A percentile compares a stretch with the other conserved stretches of the same genome.
phyloP scores from a whole-genome alignment of 805 yeast species.

The Metschnikowia anglica region DNA sequence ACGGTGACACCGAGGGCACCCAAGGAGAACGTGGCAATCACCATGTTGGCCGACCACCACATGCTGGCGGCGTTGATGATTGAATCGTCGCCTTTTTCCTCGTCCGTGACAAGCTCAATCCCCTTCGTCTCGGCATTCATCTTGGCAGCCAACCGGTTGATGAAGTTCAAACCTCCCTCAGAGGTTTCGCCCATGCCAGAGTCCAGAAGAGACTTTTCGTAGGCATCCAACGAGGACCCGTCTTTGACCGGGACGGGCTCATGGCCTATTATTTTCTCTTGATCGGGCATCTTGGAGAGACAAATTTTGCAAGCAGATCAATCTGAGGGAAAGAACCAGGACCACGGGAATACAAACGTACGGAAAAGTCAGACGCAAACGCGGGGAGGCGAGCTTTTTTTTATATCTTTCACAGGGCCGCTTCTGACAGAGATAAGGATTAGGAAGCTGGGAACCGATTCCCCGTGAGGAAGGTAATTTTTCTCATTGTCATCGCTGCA shows the following conservation, averaged over 20 bases:
- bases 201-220: conserved; percentile 25
- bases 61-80: conserved; percentile 72
- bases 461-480: conserved; percentile 1
- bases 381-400: conserved; percentile 1
- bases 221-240: conserved; percentile 24
- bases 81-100: conserved; percentile 68
- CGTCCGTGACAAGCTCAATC: conserved; percentile 76
- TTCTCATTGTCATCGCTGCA: conserved; percentile 9
- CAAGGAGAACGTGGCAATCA: conserved; percentile 74
- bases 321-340: neutral
- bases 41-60: conserved; percentile 92
- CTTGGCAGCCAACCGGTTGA: conserved; percentile 34
- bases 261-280: conserved; percentile 14
- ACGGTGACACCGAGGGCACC: conserved; percentile 64
- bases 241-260: conserved; percentile 19
- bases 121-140: conserved; percentile 58
- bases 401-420: conserved; percentile 3
- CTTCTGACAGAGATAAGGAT: conserved; percentile 4
- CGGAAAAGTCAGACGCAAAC: neutral
- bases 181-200: conserved; percentile 29
- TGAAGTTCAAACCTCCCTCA: conserved; percentile 25
- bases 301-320: neutral
- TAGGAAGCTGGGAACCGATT: neutral
- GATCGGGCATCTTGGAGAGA: conserved; percentile 13
- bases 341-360: neutral